Evolutionary conservation across 2,329 filamentous ascomycete species (phyloP).

Genomic region (Zalaria obscura): DNA sequence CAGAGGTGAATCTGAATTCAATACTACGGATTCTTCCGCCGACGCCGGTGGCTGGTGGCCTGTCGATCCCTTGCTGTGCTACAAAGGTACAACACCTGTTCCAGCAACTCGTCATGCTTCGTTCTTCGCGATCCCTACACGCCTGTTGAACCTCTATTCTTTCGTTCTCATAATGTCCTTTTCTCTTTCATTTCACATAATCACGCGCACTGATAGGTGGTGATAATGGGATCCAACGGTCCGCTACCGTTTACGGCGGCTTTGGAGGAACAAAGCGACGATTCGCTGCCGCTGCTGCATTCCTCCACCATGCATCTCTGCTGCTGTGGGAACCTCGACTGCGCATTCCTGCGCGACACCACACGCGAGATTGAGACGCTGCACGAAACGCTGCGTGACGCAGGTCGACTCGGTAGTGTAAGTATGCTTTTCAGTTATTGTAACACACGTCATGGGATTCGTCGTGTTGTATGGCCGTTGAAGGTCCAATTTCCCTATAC

Average conservation of each 20-base stretch:
- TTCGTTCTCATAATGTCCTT: background rate
- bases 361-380: conserved; percentile 62
- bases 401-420: conserved; percentile 86
- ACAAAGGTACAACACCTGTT: no score
- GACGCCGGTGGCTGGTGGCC: no score
- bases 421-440: conserved; percentile 23
- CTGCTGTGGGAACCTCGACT: conserved; percentile 75
- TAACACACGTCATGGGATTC: conserved; percentile 6
- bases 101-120: no score
- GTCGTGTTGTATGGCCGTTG: conserved; percentile 7
- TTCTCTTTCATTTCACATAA: background rate
- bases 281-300: conserved; percentile 4
- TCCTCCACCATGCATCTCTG: conserved; percentile 31
- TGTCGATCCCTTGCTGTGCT: no score
- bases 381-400: conserved; percentile 76
- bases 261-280: background rate
- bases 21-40: no score
- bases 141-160: background rate
- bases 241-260: conserved; percentile 2
- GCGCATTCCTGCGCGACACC: conserved; percentile 70
- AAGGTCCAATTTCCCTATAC: background rate
- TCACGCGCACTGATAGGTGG: background rate
- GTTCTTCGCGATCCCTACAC: no score
- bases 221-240: conserved; percentile 5
- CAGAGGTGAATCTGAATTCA: no score